Evolutionary conservation across 2,329 filamentous ascomycete species (phyloP).

Genomic region (Penicillium sp.): DNA sequence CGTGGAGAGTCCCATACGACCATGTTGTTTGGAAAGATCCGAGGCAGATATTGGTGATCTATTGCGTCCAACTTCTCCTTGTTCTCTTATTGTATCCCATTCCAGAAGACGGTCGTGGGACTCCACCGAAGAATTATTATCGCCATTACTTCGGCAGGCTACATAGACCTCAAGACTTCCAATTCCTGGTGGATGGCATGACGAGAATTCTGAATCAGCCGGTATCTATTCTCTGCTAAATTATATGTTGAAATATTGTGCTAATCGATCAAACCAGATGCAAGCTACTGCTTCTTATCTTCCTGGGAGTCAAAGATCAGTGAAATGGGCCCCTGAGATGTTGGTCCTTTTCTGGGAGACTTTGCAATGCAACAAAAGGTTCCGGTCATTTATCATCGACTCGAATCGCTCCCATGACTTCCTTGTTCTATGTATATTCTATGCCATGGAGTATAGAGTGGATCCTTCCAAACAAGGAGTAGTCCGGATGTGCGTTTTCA

Average conservation of each 20-base stretch:
- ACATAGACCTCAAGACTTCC: constrained; percentile 93
- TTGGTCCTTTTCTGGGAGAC: constrained; percentile 98
- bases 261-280: constrained; percentile 49
- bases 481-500: constrained; percentile 95
- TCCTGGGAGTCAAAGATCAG: constrained; percentile 74
- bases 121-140: constrained; percentile 82
- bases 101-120: constrained; percentile 67
- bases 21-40: constrained; percentile 88
- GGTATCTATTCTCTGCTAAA: constrained; percentile 34
- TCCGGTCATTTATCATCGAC: constrained; percentile 94
- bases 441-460: constrained; percentile 83
- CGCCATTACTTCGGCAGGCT: constrained; percentile 87
- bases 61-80: constrained; percentile 87
- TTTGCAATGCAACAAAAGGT: constrained; percentile 95
- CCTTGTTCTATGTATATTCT: constrained; percentile 84
- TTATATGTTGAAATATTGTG: constrained; percentile 11
- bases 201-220: constrained; percentile 89
- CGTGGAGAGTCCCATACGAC: constrained; percentile 92
- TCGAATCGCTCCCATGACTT: constrained; percentile 93
- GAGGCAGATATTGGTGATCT: constrained; percentile 86
- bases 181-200: constrained; percentile 95
- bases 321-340: constrained; percentile 91
- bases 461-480: constrained; percentile 87
- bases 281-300: constrained; percentile 87
- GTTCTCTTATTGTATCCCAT: constrained; percentile 83